Conservation (phyloP, 805 yeast genomes). For the Yarrowia hollandica region DNA sequence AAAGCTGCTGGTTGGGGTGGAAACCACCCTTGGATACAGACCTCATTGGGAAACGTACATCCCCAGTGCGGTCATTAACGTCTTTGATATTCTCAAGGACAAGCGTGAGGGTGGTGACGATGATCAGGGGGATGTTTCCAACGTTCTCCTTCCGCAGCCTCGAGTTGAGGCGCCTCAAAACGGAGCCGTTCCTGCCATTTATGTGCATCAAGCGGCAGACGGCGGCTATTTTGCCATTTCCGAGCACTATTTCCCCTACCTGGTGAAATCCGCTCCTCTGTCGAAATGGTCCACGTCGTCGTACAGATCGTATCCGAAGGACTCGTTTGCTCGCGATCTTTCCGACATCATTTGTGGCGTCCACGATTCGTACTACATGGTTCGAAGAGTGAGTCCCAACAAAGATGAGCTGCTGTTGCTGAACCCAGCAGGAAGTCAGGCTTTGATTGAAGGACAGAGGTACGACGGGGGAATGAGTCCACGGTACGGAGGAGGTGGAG, state of each 20-base stretch:
- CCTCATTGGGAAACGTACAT: conserved; percentile 78
- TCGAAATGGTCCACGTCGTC: conserved; percentile 56
- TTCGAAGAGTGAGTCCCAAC: neutral
- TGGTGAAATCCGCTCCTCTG: conserved; percentile 75
- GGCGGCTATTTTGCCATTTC: conserved; percentile 86
- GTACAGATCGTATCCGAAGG: conserved; percentile 6
- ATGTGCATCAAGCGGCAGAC: conserved; percentile 60
- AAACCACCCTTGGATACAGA: conserved; percentile 53
- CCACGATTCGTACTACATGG: conserved; percentile 32
- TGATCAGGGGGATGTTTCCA: conserved; percentile 30
- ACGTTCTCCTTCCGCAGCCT: conserved; percentile 45
- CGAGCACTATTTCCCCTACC: conserved; percentile 70
- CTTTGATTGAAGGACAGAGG: conserved; percentile 26
- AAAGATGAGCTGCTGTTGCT: conserved; percentile 4
- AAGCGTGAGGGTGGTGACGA: neutral
- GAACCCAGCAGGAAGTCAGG: conserved; percentile 18
- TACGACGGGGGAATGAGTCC: conserved; percentile 1
- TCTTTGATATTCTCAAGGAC: conserved; percentile 66
- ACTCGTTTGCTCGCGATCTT: conserved; percentile 24
- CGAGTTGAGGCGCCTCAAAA: conserved; percentile 23
- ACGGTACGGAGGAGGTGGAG: neutral
- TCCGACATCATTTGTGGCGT: conserved; percentile 35
- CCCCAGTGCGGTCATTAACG: conserved; percentile 70
- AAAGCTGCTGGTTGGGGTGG: conserved; percentile 68
- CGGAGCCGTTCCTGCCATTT: conserved; percentile 49